Base-by-base conservation (phyloP, 371 early-diverging fungal genomes). In the Apophysomyces elegans region DNA sequence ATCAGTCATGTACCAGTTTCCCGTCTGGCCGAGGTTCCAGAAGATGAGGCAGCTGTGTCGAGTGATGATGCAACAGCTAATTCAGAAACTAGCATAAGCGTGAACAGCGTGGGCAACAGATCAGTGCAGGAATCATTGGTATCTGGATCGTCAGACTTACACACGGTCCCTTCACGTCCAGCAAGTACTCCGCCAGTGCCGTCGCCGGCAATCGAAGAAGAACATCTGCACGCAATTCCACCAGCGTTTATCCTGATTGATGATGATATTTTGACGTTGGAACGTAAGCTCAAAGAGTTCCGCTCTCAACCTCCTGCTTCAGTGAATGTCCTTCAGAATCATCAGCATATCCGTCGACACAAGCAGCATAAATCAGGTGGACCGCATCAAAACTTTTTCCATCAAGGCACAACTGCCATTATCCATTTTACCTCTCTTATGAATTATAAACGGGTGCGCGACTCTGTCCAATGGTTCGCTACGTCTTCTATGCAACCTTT, bases 221-320 rank as follows among this genome's bases (percentile, higher is more conserved):
- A 78, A 18, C 69, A 73, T 7, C 64, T 76, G 8, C 75, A 75
- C 59, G 65, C 76, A 13, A 68, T 72, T 12, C 75, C 76, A n/a
- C 86, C 88, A n/a, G 80, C 84, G 0, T 84, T 88, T 60, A 77
- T 88, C 43, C 70, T 88, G 50, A 86, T 88, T 50, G 88, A 88
- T 61, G 88, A 88, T 61, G 86, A 88, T 63, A 76, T 84, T 14
- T 72, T 72, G 5, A 77, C 80, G 5, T 70, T 88, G 26, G 79
- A 82, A 43, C 69, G 65, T 26, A 80, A 84, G 58, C 68, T 88
- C 21, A 58, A 58, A 14, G 78, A 85, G 56, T 76, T 72, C 57
- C 81, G 76, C 61, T 75, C 69, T 32, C 79, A 68, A 41, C 67
- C 71, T 6, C 47, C 73, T 7, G 56, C 64, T n/a, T 70, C 73